These are phyloP conservation scores for Colletotrichum musae DNA, from an alignment of 2,329 filamentous ascomycete species.

Conservation along the genomic window DNA sequence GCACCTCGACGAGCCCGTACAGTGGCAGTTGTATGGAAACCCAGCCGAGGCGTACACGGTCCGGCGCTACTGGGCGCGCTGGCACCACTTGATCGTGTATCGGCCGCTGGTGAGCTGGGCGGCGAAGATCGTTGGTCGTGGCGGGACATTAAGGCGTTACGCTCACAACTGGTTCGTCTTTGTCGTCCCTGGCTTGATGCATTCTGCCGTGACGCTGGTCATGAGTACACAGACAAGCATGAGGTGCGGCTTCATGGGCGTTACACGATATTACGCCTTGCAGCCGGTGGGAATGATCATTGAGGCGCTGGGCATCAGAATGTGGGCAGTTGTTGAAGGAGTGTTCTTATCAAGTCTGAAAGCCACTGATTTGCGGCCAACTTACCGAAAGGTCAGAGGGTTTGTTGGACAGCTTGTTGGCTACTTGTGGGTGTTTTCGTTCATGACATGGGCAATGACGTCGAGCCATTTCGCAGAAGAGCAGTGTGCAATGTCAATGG, in stretches of 20 bases:
- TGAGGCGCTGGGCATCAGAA: background rate
- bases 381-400: background rate
- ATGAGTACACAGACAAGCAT: background rate
- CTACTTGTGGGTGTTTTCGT: background rate
- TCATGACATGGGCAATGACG: slow-evolving; percentile 8
- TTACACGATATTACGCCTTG: background rate
- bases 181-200: background rate
- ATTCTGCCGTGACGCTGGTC: background rate
- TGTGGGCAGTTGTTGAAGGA: background rate
- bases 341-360: background rate
- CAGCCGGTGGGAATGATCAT: background rate
- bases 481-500: background rate
- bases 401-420: background rate
- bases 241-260: background rate
- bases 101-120: background rate
- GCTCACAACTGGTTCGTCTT: background rate
- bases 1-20: background rate
- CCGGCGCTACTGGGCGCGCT: background rate
- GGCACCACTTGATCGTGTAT: background rate
- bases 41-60: background rate
- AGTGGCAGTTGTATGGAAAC: slow-evolving; percentile 1
- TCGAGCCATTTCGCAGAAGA: background rate
- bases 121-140: background rate
- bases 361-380: background rate
- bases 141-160: background rate